Percentiles rank a stretch among this genome's conserved stretches.
phyloP scores from a whole-genome alignment of 2,329 filamentous ascomycete species.

The Dryadomyces quercus-mongolicae region DNA sequence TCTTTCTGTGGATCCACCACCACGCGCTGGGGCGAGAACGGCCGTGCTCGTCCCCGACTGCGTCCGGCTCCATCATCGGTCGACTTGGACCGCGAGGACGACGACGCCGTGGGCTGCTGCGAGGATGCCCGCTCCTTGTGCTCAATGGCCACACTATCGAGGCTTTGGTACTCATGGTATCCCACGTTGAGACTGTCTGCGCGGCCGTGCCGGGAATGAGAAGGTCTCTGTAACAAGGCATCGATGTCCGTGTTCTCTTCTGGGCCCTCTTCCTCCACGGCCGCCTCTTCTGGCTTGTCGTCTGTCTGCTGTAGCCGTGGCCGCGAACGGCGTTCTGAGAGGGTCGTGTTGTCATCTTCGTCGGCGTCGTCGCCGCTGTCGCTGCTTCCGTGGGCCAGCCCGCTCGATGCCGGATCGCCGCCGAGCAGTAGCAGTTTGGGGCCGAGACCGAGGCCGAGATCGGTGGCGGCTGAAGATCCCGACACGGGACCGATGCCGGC shows the following conservation, averaged over 20 bases:
- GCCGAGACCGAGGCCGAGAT: slow-evolving; percentile 3
- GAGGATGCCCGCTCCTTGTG: slow-evolving; percentile 8
- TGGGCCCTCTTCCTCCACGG: neutral
- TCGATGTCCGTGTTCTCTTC: neutral
- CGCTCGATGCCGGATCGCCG: slow-evolving; percentile 11
- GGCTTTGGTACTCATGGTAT: slow-evolving; percentile 36
- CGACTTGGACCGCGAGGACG: slow-evolving; percentile 37
- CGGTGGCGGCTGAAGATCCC: slow-evolving; percentile 18
- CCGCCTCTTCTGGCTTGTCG: neutral
- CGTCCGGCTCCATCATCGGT: slow-evolving; percentile 11
- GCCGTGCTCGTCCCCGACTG: slow-evolving; percentile 33
- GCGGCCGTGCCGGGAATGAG: slow-evolving; percentile 19
- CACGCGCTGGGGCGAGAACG: slow-evolving; percentile 46
- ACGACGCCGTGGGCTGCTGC: slow-evolving; percentile 39
- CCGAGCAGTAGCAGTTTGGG: slow-evolving; percentile 8
- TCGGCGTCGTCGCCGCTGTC: slow-evolving; percentile 12
- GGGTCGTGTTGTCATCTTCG: neutral
- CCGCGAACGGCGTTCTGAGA: neutral
- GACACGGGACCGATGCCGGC: slow-evolving; percentile 11
- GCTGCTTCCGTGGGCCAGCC: slow-evolving; percentile 11
- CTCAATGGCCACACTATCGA: slow-evolving; percentile 29
- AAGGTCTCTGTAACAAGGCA: neutral
- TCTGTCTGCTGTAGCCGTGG: neutral
- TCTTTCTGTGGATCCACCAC: slow-evolving; percentile 15
- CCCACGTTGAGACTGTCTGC: slow-evolving; percentile 44